A percentile compares a stretch with the other conserved stretches of the same genome.
Conservation (phyloP, 148 eudicot species). For the Spergularia marina region DNA sequence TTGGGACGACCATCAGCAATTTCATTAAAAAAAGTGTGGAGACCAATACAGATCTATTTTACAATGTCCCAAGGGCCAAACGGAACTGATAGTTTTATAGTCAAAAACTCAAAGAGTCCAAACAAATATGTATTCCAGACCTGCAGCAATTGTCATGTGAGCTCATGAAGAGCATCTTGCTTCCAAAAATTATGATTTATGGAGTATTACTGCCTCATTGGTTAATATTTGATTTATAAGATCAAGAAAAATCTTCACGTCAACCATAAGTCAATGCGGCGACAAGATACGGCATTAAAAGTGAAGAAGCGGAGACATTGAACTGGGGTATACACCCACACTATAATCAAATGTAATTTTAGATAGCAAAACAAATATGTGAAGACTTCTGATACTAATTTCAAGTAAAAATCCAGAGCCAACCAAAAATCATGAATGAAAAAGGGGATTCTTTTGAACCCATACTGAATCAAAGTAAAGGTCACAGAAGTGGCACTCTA, state of each 20-base stretch:
- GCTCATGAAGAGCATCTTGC: not conserved
- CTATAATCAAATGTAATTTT: not conserved
- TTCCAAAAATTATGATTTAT: not conserved
- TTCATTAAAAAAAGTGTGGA: not conserved
- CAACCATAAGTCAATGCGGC: no score
- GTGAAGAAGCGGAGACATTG: not conserved
- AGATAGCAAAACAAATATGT: not conserved
- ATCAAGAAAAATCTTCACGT: no score
- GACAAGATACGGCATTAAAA: no score
- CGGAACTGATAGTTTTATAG: not conserved
- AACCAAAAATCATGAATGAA: not conserved
- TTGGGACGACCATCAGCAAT: not conserved
- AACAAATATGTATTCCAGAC: not conserved
- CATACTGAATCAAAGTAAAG: not conserved
- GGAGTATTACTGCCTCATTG: no score
- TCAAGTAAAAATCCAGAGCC: not conserved
- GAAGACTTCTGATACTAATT: not conserved
- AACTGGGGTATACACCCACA: not conserved
- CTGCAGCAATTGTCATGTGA: not conserved
- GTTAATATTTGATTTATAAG: no score
- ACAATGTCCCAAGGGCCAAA: not conserved
- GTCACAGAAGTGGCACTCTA: not conserved
- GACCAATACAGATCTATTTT: not conserved
- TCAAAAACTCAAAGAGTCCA: not conserved
- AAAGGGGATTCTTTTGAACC: not conserved